These are phyloP conservation scores for Fragaria iinumae DNA, from an alignment of 306 rosid species.

Conservation along the genomic window DNA sequence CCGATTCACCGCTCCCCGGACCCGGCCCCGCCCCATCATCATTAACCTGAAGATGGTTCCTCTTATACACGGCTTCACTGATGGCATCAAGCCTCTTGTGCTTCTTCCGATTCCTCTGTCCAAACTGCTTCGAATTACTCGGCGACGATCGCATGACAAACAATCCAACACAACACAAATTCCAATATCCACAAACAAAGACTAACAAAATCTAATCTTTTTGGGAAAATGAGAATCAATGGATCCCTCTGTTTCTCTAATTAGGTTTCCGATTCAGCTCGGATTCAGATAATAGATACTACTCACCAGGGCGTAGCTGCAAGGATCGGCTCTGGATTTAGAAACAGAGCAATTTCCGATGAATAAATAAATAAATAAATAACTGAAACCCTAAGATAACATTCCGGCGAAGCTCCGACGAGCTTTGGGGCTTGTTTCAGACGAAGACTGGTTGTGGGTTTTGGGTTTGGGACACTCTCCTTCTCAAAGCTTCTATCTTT, in stretches of 20 bases:
- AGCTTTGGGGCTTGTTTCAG: not conserved
- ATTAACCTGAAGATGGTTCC: conserved; percentile 54
- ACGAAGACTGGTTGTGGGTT: conserved; percentile 23
- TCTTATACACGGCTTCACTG: conserved; percentile 67
- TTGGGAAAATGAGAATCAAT: conserved; percentile 29
- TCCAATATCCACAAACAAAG: not conserved
- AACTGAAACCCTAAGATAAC: conserved; percentile 66
- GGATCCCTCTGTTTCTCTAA: conserved; percentile 34
- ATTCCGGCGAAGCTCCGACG: conserved; percentile 16
- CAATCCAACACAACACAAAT: conserved; percentile 10
- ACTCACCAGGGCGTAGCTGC: conserved; percentile 36
- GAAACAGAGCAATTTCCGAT: not conserved
- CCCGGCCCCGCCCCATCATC: conserved; percentile 26
- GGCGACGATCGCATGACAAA: conserved; percentile 71
- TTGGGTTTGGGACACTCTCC: conserved; percentile 16
- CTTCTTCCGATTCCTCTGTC: conserved; percentile 72
- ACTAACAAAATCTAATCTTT: conserved; percentile 3
- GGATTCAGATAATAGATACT: conserved; percentile 26
- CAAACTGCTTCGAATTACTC: conserved; percentile 40
- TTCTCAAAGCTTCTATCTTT: conserved; percentile 11
- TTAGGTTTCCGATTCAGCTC: conserved; percentile 27
- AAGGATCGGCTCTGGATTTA: conserved; percentile 20
- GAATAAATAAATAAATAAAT: no score
- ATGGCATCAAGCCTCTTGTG: conserved; percentile 92
- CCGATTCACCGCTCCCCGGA: conserved; percentile 35